Percentiles rank a stretch among this genome's conserved stretches.
Conservation (phyloP, 768 basidiomycete genomes). For the Clathrus columnatus region DNA sequence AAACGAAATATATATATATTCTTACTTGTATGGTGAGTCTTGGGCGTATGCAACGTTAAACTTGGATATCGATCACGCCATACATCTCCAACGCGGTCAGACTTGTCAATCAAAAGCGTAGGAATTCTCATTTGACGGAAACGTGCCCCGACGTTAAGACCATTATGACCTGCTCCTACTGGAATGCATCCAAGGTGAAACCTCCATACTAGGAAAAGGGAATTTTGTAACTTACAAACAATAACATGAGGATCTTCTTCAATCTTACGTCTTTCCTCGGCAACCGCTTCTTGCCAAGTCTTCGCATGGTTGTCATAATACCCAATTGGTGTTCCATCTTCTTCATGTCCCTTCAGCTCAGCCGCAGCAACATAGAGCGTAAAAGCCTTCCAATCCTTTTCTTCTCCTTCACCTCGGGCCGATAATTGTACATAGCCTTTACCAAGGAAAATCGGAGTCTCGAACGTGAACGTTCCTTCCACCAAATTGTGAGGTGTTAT, state of each 20-base stretch:
- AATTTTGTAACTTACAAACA: conserved; percentile 12
- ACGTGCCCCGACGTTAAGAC: conserved; percentile 34
- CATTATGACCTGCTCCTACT: conserved; percentile 39
- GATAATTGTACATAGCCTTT: conserved; percentile 14
- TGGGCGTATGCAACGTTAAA: conserved; percentile 32
- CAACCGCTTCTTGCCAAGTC: conserved; percentile 14
- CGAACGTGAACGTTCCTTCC: conserved; percentile 18
- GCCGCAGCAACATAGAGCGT: conserved; percentile 14
- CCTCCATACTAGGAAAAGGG: background rate
- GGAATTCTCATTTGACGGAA: conserved; percentile 33
- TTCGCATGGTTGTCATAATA: conserved; percentile 14
- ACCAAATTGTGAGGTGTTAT: conserved; percentile 3
- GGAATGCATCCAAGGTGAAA: background rate
- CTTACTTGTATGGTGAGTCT: conserved; percentile 5
- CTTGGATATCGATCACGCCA: conserved; percentile 38
- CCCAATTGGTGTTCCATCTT: conserved; percentile 9
- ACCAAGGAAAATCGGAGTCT: conserved; percentile 13
- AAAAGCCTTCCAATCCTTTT: conserved; percentile 17
- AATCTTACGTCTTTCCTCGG: conserved; percentile 10
- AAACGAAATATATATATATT: background rate
- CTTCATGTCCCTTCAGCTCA: conserved; percentile 20
- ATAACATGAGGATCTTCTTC: conserved; percentile 19
- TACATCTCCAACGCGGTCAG: conserved; percentile 29
- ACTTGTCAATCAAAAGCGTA: conserved; percentile 30
- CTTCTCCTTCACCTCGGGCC: background rate